Base-by-base conservation (phyloP, 495 filamentous ascomycete species). In the Talaromyces ruber region DNA sequence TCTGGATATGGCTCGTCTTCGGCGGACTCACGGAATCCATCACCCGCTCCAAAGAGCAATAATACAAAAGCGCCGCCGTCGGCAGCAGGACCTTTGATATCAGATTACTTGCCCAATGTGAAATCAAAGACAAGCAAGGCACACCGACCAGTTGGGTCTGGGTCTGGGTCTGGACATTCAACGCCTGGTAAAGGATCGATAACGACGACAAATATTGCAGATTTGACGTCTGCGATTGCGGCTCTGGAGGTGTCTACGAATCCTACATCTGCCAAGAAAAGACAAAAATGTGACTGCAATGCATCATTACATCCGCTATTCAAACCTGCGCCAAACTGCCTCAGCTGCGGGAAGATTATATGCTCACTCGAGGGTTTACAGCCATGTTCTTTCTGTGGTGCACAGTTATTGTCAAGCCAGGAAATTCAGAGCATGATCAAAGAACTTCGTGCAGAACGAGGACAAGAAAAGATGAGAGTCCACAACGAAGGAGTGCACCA, bases 281-380 rank as follows among this genome's bases (percentile, higher is more conserved):
- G 81, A 12, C 82, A 87, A 39, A 82, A 82, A 63, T 98, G 94
- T 71, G 87, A 84, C 67, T 98, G 94, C 76, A 89, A 91, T 63
- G 94, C 88, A 0, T 80, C 88, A 3, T 82, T 90, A 2, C 94
- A 98, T 67, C 89, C 95, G 4, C 79, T 97, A 9, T 86, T 97
- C 11, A 82, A 81, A 9, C 90, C 93, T 0, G 90, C 92, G 0
- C 94, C 95, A 3, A 98, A 98, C 70, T 98, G 94, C 65, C 77
- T 94, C 21, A 86, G 82, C 64, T 98, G 94, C 70, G 94, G 94
- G 59, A 97, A 98, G 72, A 91, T 98, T n/a, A 87, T 98, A 59
- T 98, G 94, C 72, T 84, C 96, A 12, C 90, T 95, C 66, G 92
- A 98, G 69, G 94, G 94, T 1, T 80, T 97, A 3, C 94, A 93